Percentiles rank a stretch among this genome's conserved stretches.
Evolutionary conservation across 441 rosid species (phyloP).

Genomic region (Francoa sonchifolia): DNA sequence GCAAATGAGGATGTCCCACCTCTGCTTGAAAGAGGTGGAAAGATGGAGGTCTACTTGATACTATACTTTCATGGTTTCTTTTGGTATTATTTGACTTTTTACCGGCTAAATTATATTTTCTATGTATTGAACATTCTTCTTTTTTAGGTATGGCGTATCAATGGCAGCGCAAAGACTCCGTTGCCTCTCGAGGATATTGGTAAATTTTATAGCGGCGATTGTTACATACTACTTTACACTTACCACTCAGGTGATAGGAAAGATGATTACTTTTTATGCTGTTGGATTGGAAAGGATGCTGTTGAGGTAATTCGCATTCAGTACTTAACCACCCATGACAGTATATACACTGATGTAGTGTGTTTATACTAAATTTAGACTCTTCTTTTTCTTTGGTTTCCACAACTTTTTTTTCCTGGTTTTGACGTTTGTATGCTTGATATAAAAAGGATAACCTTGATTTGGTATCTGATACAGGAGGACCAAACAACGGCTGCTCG

Average conservation of each 20-base stretch:
- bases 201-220: constrained; percentile 92
- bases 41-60: constrained; percentile 66
- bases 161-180: constrained; percentile 77
- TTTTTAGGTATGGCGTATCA: constrained; percentile 74
- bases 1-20: constrained; percentile 88
- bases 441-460: too few species aligned
- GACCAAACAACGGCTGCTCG: constrained; percentile 71
- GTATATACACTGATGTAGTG: too few species aligned
- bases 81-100: constrained; percentile 7
- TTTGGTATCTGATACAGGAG: constrained; percentile 36
- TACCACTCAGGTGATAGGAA: constrained; percentile 90
- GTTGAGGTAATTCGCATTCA: constrained; percentile 43
- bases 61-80: constrained; percentile 11
- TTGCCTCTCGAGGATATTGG: constrained; percentile 79
- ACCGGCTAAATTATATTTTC: not conserved
- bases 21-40: constrained; percentile 95
- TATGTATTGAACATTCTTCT: constrained; percentile 11
- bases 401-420: too few species aligned
- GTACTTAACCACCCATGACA: too few species aligned
- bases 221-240: constrained; percentile 83
- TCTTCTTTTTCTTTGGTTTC: too few species aligned
- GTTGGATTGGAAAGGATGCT: constrained; percentile 89
- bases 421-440: too few species aligned
- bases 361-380: too few species aligned
- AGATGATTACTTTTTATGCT: constrained; percentile 82